Conservation (phyloP, 495 filamentous ascomycete genomes). For the Pyronema omphalodes region DNA sequence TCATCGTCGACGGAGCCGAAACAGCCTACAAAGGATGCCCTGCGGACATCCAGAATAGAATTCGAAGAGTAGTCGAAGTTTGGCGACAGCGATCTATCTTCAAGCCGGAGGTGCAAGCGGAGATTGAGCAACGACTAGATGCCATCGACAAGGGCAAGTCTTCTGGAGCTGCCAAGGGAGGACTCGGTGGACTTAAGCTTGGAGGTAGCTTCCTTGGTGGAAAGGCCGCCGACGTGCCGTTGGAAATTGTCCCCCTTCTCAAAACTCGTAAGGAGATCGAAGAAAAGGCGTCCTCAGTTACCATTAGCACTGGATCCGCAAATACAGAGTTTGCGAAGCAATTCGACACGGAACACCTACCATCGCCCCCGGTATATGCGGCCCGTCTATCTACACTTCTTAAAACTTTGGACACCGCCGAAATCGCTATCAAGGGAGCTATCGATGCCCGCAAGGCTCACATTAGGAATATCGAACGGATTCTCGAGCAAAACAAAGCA, state of each 20-base stretch:
- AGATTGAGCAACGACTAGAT: slow-evolving; percentile 57
- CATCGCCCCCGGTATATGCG: slow-evolving; percentile 73
- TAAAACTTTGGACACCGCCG: slow-evolving; percentile 75
- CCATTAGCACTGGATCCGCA: slow-evolving; percentile 44
- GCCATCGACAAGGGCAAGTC: slow-evolving; percentile 66
- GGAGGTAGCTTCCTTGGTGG: slow-evolving; percentile 31
- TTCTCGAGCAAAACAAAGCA: slow-evolving; percentile 55
- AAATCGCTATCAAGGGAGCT: slow-evolving; percentile 72
- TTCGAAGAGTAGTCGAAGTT: slow-evolving; percentile 78
- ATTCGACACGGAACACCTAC: slow-evolving; percentile 42
- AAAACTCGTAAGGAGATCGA: slow-evolving; percentile 51
- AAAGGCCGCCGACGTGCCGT: slow-evolving; percentile 40
- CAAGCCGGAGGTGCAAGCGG: slow-evolving; percentile 52
- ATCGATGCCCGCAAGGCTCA: slow-evolving; percentile 70
- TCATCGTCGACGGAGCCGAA: slow-evolving; percentile 71
- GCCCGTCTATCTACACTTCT: slow-evolving; percentile 73
- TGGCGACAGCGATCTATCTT: slow-evolving; percentile 85
- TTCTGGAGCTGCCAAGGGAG: slow-evolving; percentile 38
- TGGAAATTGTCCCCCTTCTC: slow-evolving; percentile 57
- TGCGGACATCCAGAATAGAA: slow-evolving; percentile 66
- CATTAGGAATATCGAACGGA: slow-evolving; percentile 61
- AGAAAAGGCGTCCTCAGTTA: slow-evolving; percentile 46
- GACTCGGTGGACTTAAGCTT: slow-evolving; percentile 25
- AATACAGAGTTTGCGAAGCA: slow-evolving; percentile 67
- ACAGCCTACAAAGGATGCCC: slow-evolving; percentile 72